Evolutionary conservation across 805 yeast genomes (phyloP).

Genomic region (Yamadazyma ubonensis): DNA sequence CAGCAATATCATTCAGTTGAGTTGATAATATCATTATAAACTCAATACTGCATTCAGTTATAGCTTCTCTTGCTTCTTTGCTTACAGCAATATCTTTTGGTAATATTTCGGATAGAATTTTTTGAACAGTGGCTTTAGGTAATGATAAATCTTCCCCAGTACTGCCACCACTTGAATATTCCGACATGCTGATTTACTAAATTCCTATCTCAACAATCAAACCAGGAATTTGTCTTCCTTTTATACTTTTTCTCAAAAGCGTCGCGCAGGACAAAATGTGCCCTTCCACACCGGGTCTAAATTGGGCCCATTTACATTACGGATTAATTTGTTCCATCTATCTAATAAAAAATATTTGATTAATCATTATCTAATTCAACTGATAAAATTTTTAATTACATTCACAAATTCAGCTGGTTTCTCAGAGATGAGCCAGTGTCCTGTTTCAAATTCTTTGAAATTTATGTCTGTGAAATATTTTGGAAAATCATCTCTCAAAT

Average conservation of each 20-base stretch:
- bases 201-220: background rate
- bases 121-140: conserved; percentile 88
- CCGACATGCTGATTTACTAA: conserved; percentile 30
- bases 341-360: no score
- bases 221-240: conserved; percentile 8
- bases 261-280: conserved; percentile 8
- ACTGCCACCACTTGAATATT: conserved; percentile 38
- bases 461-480: conserved; percentile 24
- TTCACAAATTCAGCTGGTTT: conserved; percentile 32
- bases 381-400: conserved; percentile 11
- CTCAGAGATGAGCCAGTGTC: conserved; percentile 44
- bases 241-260: conserved; percentile 11
- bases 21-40: conserved; percentile 93
- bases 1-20: conserved; percentile 94
- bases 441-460: conserved; percentile 24
- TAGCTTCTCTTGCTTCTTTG: conserved; percentile 90
- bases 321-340: no score
- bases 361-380: background rate
- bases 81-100: conserved; percentile 87
- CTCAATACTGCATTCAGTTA: conserved; percentile 94
- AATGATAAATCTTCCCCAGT: conserved; percentile 43
- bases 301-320: background rate
- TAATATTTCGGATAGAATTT: conserved; percentile 84
- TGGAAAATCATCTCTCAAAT: conserved; percentile 21
- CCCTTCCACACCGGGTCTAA: conserved; percentile 4